Evolutionary conservation across 2,329 filamentous ascomycete species (phyloP).

Genomic region (Trichoderma brevicompactum): DNA sequence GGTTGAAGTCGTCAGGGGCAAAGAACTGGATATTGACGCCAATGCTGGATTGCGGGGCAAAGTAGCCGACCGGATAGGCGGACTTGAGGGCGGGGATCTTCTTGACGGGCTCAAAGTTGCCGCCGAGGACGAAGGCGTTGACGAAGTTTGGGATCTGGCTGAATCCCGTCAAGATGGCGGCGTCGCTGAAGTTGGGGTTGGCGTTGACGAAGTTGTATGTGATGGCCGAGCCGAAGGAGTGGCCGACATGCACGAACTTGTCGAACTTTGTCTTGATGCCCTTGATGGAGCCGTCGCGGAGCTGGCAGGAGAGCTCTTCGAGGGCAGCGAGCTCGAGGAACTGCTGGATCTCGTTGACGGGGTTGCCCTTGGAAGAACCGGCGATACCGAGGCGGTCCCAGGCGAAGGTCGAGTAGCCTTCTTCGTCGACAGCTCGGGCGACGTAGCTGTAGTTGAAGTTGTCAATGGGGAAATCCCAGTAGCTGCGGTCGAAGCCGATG

Average conservation of each 20-base stretch:
- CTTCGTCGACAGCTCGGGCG: constrained; percentile 55
- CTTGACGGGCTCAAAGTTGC: constrained; percentile 53
- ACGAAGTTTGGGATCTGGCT: constrained; percentile 53
- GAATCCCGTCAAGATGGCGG: constrained; percentile 65
- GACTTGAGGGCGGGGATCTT: constrained; percentile 36
- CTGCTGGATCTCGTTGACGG: constrained; percentile 63
- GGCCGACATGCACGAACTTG: constrained; percentile 63
- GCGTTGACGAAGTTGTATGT: constrained; percentile 58
- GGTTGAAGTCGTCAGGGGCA: constrained; percentile 59
- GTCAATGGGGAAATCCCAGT: constrained; percentile 65
- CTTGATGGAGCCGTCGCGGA: constrained; percentile 52
- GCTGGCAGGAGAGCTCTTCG: constrained; percentile 53
- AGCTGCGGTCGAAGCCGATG: constrained; percentile 51
- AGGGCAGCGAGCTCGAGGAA: constrained; percentile 63
- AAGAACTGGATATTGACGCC: constrained; percentile 59
- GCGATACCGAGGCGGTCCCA: constrained; percentile 68
- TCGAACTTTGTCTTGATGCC: constrained; percentile 44
- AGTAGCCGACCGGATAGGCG: constrained; percentile 55
- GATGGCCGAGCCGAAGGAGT: constrained; percentile 66
- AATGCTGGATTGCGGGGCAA: constrained; percentile 51
- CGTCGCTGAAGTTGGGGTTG: constrained; percentile 59
- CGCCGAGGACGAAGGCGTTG: constrained; percentile 48
- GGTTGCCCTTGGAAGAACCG: constrained; percentile 60
- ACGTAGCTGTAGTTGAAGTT: constrained; percentile 67
- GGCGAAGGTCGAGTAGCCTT: constrained; percentile 62